Percentiles rank a stretch among this genome's conserved stretches.
Conservation (phyloP, 805 yeast species). For the Kazachstania martiniae region DNA sequence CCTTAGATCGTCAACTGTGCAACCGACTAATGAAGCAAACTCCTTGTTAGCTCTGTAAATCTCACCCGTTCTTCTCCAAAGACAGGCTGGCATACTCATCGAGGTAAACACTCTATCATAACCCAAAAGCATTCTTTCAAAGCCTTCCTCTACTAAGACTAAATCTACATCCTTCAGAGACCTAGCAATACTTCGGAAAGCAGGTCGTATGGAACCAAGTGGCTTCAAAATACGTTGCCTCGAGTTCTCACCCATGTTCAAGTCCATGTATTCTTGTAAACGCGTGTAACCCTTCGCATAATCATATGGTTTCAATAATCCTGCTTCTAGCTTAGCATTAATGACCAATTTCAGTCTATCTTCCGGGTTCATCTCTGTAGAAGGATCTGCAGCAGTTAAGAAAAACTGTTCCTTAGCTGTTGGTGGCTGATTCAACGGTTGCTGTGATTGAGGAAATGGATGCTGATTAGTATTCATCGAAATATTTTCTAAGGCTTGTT, state of each 20-base stretch:
- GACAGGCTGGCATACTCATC: slow-evolving; percentile 95
- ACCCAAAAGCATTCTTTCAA: slow-evolving; percentile 85
- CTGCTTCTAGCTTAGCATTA: slow-evolving; percentile 90
- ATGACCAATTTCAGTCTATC: slow-evolving; percentile 88
- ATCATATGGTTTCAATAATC: slow-evolving; percentile 81
- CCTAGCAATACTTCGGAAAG: slow-evolving; percentile 85
- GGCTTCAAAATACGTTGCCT: slow-evolving; percentile 82
- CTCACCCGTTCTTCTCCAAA: slow-evolving; percentile 96
- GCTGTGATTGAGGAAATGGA: too few relatives aligned
- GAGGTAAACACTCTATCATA: slow-evolving; percentile 93
- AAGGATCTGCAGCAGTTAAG: slow-evolving; percentile 93
- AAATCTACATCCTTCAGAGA: slow-evolving; percentile 84
- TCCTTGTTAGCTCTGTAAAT: slow-evolving; percentile 92
- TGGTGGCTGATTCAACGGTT: slow-evolving; percentile 15
- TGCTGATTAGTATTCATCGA: too few relatives aligned
- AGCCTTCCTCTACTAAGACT: slow-evolving; percentile 85
- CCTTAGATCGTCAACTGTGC: slow-evolving; percentile 76
- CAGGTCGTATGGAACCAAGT: slow-evolving; percentile 76
- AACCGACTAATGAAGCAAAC: slow-evolving; percentile 87
- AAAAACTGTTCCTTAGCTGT: slow-evolving; percentile 89
- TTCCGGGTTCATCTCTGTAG: slow-evolving; percentile 87
- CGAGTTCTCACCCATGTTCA: slow-evolving; percentile 76
- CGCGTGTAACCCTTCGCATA: slow-evolving; percentile 91
- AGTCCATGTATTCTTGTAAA: slow-evolving; percentile 83
- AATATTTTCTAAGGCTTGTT: too few relatives aligned